Evolutionary conservation across 164 flowering plant species (phyloP).

Genomic region (Paratinospora sagittata): DNA sequence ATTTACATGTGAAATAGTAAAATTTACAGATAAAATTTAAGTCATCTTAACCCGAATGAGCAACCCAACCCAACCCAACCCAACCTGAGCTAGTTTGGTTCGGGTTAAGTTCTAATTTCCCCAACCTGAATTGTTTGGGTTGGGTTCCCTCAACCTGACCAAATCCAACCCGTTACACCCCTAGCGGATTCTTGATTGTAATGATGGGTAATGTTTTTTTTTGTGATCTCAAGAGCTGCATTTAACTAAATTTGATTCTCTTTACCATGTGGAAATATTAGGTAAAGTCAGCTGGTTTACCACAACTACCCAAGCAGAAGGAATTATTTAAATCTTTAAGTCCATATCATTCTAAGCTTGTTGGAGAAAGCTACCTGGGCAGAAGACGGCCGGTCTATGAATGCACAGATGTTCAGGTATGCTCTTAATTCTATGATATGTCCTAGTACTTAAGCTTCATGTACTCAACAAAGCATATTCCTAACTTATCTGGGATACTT

Average conservation of each 20-base stretch:
- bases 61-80: too few species aligned
- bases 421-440: background rate
- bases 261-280: constrained; percentile 20
- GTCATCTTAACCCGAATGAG: too few species aligned
- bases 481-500: background rate
- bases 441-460: background rate
- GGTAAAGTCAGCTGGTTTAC: constrained; percentile 72
- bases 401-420: constrained; percentile 92
- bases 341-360: constrained; percentile 82
- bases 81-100: too few species aligned
- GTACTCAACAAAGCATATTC: too few species aligned
- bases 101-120: too few species aligned
- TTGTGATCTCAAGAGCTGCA: background rate
- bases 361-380: constrained; percentile 87
- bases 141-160: too few species aligned
- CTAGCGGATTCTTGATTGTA: background rate
- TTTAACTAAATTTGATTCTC: constrained; percentile 8
- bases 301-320: constrained; percentile 77
- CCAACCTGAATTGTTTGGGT: too few species aligned
- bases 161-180: too few species aligned
- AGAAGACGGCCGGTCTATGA: constrained; percentile 78
- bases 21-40: too few species aligned
- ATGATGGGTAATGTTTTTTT: background rate
- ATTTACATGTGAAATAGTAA: too few species aligned
- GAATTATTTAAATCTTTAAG: constrained; percentile 60